Evolutionary conservation across 148 eudicot species (phyloP).

Genomic region (Silene latifolia): DNA sequence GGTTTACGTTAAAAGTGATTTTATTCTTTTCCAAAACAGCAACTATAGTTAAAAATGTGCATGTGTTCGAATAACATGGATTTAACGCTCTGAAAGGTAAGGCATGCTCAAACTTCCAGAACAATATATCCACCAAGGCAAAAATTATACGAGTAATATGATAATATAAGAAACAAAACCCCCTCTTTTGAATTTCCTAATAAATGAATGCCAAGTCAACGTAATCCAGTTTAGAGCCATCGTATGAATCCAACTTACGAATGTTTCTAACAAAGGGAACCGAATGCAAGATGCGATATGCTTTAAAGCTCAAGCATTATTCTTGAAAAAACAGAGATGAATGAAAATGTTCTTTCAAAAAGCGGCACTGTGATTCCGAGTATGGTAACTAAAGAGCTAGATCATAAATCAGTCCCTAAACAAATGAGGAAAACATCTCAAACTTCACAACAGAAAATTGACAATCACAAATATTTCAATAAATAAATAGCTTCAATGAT

Average conservation of each 20-base stretch:
- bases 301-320: conserved; percentile 8
- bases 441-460: conserved; percentile 1
- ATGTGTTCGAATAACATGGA: no score
- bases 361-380: conserved; percentile 5
- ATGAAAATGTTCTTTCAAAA: neutral
- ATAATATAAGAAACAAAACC: no score
- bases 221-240: no score
- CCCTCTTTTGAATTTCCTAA: no score
- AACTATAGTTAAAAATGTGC: no score
- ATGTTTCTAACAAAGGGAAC: neutral
- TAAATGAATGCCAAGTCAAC: neutral
- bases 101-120: no score
- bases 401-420: conserved; percentile 17
- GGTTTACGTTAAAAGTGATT: neutral
- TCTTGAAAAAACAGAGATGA: neutral
- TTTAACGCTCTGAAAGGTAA: no score
- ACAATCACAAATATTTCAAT: neutral
- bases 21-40: no score
- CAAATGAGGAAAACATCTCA: conserved; percentile 25
- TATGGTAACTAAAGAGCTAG: neutral
- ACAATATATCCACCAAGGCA: no score
- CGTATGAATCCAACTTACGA: neutral
- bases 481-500: neutral
- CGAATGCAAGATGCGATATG: neutral
- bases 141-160: no score